Percentiles rank a stretch among this genome's conserved stretches.
Evolutionary conservation across 2,329 filamentous ascomycete species (phyloP).

Genomic region (Pseudogymnoascus sp.): DNA sequence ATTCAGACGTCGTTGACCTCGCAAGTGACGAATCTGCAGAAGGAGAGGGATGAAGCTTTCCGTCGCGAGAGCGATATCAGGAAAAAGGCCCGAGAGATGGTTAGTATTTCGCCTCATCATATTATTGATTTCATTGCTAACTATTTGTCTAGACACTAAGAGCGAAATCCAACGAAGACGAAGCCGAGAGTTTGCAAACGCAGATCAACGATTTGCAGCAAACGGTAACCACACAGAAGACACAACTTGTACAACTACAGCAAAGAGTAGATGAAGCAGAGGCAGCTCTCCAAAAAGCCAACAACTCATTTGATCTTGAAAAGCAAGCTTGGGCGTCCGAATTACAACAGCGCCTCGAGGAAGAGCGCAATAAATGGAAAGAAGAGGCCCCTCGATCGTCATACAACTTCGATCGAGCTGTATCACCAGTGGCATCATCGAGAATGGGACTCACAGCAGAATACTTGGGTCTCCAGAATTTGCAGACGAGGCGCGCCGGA

Average conservation of each 20-base stretch:
- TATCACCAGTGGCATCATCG: slow-evolving; percentile 26
- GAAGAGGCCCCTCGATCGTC: slow-evolving; percentile 33
- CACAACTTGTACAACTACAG: slow-evolving; percentile 54
- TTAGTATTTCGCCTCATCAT: slow-evolving; percentile 36
- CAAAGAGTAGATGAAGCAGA: slow-evolving; percentile 60
- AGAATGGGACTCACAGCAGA: slow-evolving; percentile 27
- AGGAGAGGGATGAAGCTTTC: slow-evolving; percentile 79
- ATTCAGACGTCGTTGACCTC: slow-evolving; percentile 82
- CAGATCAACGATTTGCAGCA: slow-evolving; percentile 57
- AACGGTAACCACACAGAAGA: slow-evolving; percentile 53
- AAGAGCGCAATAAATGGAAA: slow-evolving; percentile 55
- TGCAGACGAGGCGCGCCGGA: slow-evolving; percentile 24
- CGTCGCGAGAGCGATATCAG: slow-evolving; percentile 80
- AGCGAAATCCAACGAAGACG: slow-evolving; percentile 60
- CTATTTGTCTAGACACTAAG: slow-evolving; percentile 49
- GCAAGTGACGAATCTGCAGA: slow-evolving; percentile 70
- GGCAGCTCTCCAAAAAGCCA: slow-evolving; percentile 51
- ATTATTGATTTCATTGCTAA: slow-evolving; percentile 23
- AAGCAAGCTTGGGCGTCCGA: slow-evolving; percentile 51
- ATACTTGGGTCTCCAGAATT: slow-evolving; percentile 31
- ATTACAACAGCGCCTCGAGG: slow-evolving; percentile 51
- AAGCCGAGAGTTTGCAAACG: slow-evolving; percentile 63
- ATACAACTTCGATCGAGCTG: slow-evolving; percentile 27
- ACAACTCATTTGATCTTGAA: slow-evolving; percentile 49
- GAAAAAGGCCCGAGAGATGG: slow-evolving; percentile 79